phyloP scores from a whole-genome alignment of 352 stramenopile genomes.

The Pythium utonaiense region DNA sequence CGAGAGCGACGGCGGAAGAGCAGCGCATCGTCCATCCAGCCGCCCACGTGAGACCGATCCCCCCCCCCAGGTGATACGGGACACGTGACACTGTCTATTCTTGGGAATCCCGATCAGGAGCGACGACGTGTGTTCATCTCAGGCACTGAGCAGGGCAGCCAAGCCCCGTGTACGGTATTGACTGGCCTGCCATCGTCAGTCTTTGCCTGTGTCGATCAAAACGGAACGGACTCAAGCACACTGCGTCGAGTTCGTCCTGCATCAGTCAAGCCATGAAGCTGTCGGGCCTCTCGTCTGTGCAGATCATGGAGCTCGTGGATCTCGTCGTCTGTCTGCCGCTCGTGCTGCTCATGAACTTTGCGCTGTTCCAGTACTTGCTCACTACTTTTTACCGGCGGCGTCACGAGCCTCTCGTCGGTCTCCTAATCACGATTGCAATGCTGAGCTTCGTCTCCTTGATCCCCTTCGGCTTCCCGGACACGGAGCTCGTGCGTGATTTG shows the following conservation, averaged over 20 bases:
- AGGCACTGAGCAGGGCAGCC: too few relatives aligned
- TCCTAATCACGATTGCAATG: conserved; percentile 17
- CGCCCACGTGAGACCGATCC: neutral
- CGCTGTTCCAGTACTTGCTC: conserved; percentile 22
- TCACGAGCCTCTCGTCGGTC: conserved; percentile 9
- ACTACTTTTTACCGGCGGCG: conserved; percentile 6
- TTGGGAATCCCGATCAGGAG: neutral
- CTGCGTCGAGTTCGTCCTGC: neutral
- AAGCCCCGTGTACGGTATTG: too few relatives aligned
- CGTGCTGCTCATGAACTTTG: conserved; percentile 17
- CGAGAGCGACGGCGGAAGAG: neutral
- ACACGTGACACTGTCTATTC: neutral
- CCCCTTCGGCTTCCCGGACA: conserved; percentile 22
- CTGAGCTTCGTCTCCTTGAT: conserved; percentile 27
- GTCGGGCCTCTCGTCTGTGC: neutral
- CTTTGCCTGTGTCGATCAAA: neutral
- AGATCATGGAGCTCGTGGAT: neutral
- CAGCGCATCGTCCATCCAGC: neutral
- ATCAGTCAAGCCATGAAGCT: neutral
- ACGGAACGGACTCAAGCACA: neutral
- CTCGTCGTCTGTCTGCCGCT: conserved; percentile 11
- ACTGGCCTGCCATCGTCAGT: too few relatives aligned
- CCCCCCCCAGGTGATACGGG: too few relatives aligned
- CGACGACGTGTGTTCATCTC: neutral
- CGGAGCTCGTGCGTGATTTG: conserved; percentile 21